Percentiles rank a stretch among this genome's conserved stretches.
Evolutionary conservation across 1,284 basidiomycete genomes (phyloP).

Genomic region (Melampsora americana): DNA sequence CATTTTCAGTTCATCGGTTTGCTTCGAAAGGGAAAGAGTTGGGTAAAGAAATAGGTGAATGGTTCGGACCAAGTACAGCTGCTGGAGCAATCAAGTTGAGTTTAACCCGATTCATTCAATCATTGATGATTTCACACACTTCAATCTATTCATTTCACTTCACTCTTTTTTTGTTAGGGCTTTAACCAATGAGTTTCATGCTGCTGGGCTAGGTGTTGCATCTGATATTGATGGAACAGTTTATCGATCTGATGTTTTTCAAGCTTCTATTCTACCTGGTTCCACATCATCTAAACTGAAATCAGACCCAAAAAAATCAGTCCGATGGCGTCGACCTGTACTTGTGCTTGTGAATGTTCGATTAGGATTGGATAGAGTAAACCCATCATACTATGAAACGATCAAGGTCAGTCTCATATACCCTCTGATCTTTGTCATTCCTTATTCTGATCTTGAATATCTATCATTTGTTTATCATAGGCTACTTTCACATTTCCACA

Average conservation of each 20-base stretch:
- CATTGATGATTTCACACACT: not conserved
- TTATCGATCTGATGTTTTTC: slow-evolving; percentile 58
- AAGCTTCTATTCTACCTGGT: slow-evolving; percentile 14
- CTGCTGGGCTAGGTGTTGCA: slow-evolving; percentile 75
- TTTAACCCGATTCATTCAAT: not conserved
- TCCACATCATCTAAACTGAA: no score
- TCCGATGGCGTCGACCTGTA: slow-evolving; percentile 75
- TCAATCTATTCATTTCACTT: slow-evolving; percentile 1
- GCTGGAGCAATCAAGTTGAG: slow-evolving; percentile 85
- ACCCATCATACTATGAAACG: slow-evolving; percentile 88
- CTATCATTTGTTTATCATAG: slow-evolving; percentile 56
- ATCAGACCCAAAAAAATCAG: not conserved
- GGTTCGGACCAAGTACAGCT: slow-evolving; percentile 96
- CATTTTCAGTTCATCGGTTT: slow-evolving; percentile 95
- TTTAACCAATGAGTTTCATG: slow-evolving; percentile 73
- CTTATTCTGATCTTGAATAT: not conserved
- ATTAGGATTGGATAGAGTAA: slow-evolving; percentile 85
- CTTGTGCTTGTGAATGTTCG: slow-evolving; percentile 81
- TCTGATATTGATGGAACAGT: slow-evolving; percentile 78
- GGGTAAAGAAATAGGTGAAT: slow-evolving; percentile 91
- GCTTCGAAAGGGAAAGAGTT: slow-evolving; percentile 82
- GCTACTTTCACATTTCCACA: slow-evolving; percentile 87
- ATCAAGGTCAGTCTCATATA: slow-evolving; percentile 67
- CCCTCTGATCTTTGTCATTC: not conserved
- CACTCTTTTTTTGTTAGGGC: slow-evolving; percentile 17